Evolutionary conservation across 1,284 basidiomycete genomes (phyloP), one percentile per base, ranked within the genome.

Genomic region (Bondarzewia mesenterica): DNA sequence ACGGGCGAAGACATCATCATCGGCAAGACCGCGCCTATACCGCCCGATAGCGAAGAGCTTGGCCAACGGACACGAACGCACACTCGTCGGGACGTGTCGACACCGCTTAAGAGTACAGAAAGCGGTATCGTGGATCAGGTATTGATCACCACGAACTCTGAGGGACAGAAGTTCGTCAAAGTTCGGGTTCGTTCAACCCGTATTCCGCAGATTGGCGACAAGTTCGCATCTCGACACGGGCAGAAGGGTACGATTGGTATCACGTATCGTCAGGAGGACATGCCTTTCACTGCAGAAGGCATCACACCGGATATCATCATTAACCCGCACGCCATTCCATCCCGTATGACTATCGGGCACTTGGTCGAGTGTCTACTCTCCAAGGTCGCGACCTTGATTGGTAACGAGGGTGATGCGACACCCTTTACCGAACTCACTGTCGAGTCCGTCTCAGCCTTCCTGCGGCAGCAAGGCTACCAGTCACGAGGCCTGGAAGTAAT

Each of bases 211-310:
- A 96, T 89, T 48, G 95, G 95, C 42, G 95, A 99, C 78, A 99
- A 99, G 72, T 99, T 99, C 63, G 96, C 95, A 5, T 99, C 95
- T 50, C 89, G 95, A 62, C 96, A 99, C 66, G 96, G 96, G 62
- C 95, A 99, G 71, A 99, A 99, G 74, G 95, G 96, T 71, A 99
- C 95, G 2, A 94, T 98, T 55, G 95, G 95, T 69, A 97, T 99
- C 68, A 97, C 94, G 0, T 99, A 99, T 63, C 85, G 95, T 45
- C 96, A 99, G 66, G 96, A 99, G 67, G 95, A 99, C 66, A 98
- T 99, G 95, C 95, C 95, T 26, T 99, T 99, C 73, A 96, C 93
- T 4, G 82, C 85, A 4, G 93, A 98, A 63, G 96, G 96, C 51
- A 91, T 98, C 58, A 89, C 89, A 5, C 95, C 95, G 2, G 95